These are phyloP conservation scores for Cymbidium sinense DNA, from an alignment of 106 monocot species.

Conservation along the genomic window DNA sequence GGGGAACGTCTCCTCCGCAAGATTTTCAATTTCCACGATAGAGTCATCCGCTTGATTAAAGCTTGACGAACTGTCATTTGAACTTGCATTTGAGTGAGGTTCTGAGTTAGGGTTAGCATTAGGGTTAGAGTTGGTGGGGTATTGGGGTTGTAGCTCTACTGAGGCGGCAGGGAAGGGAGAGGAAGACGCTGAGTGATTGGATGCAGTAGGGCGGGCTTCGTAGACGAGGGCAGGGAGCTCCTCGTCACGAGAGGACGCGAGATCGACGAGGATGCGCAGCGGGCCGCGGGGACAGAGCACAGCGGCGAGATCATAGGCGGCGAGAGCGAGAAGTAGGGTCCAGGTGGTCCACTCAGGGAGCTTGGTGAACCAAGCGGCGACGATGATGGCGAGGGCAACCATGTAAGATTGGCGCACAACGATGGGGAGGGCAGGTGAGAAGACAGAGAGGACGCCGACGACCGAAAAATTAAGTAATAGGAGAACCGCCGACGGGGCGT, in stretches of 20 bases:
- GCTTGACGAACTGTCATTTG: neutral
- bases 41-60: neutral
- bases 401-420: constrained; percentile 70
- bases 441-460: constrained; percentile 51
- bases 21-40: constrained; percentile 31
- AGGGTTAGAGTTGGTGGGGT: neutral
- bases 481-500: constrained; percentile 33
- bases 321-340: constrained; percentile 68
- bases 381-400: constrained; percentile 70
- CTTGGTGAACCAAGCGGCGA: constrained; percentile 78
- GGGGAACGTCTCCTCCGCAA: constrained; percentile 35
- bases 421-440: constrained; percentile 52
- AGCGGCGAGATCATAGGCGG: constrained; percentile 73
- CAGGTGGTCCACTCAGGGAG: constrained; percentile 98
- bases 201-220: constrained; percentile 62
- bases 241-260: constrained; percentile 72
- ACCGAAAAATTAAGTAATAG: constrained; percentile 68
- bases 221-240: constrained; percentile 89
- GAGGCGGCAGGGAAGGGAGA: constrained; percentile 10
- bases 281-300: constrained; percentile 83
- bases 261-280: constrained; percentile 71
- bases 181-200: neutral
- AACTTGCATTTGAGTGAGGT: neutral
- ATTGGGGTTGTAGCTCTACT: constrained; percentile 38
- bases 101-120: neutral